Conservation (phyloP, 805 yeast genomes). For the Cyberlindnera bimundalis region DNA sequence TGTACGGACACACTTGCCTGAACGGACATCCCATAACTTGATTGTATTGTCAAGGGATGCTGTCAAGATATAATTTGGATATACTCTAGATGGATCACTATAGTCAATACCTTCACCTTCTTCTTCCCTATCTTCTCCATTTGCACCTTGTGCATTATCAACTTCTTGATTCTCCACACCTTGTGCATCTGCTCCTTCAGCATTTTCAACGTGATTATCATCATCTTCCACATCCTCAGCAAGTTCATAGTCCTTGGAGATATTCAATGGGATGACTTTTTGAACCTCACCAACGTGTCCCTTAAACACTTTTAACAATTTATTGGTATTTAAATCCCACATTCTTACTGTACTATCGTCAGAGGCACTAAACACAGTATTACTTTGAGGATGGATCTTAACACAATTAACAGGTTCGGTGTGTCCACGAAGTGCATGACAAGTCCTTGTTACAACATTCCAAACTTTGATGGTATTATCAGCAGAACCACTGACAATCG, state of each 20-base stretch:
- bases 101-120: constrained; percentile 28
- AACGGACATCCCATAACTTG: constrained; percentile 83
- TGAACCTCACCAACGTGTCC: constrained; percentile 96
- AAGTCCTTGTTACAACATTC: constrained; percentile 92
- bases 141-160: constrained; percentile 1
- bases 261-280: constrained; percentile 80
- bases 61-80: constrained; percentile 81
- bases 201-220: constrained; percentile 17
- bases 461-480: constrained; percentile 91
- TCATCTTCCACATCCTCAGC: constrained; percentile 36
- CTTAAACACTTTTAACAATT: constrained; percentile 70
- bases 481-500: constrained; percentile 91
- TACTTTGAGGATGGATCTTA: constrained; percentile 74
- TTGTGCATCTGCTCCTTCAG: constrained; percentile 17
- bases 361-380: constrained; percentile 78
- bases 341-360: constrained; percentile 90
- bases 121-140: constrained; percentile 25
- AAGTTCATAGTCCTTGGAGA: constrained; percentile 58
- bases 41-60: constrained; percentile 92
- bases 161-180: constrained; percentile 22
- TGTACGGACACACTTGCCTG: constrained; percentile 87
- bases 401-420: constrained; percentile 90
- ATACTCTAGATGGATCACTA: constrained; percentile 31
- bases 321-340: constrained; percentile 88
- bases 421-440: constrained; percentile 91